Evolutionary conservation across 1,284 basidiomycete genomes (phyloP), one percentile per base, ranked within the genome.

Genomic region (Ceratobasidium sp.): DNA sequence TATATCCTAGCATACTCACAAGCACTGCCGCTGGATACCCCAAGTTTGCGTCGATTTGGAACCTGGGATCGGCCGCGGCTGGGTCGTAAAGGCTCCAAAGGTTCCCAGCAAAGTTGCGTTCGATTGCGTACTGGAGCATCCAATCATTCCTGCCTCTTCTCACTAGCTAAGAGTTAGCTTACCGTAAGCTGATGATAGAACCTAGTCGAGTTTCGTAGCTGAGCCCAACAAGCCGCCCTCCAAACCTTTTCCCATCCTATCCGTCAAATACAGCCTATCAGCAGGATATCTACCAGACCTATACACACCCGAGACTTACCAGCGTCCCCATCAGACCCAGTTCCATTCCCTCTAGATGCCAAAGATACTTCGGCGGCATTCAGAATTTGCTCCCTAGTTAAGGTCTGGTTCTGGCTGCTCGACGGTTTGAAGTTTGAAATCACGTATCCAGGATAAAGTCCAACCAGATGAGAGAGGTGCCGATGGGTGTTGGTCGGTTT

Each of bases 41-140:
- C 42, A 93, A 84, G 83, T 94, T 94, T 13, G 91, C 93, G 81
- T 94, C 93, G 50, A 93, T 93, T 82, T 94, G 92, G 87, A 94
- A 92, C 23, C 92, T 88, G 1, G 88, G 86, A 76, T 87, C 84
- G 0, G 84, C 79, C 48, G 88, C 87, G 75, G 82, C 84, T 3
- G 89, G 87, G 78, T 88, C 82, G 83, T 92, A 93, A 54, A 92
- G 79, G 81, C 90, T 91, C 82, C 92, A 91, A 56, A 94, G 83
- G 82, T 92, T 94, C 2, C 86, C 76, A 12, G 86, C 92, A 81
- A 91, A 91, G 84, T 93, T 91, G 75, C 87, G 85, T 77, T 87
- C 84, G 71, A 93, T 84, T 0, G 89, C 84, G 82, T 90, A 92
- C 92, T 93, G 77, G 23, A 33, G 13, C 20, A 17, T n/a, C 12